Conservation (phyloP, 768 basidiomycete species). For the Nidularia pulvinata region DNA sequence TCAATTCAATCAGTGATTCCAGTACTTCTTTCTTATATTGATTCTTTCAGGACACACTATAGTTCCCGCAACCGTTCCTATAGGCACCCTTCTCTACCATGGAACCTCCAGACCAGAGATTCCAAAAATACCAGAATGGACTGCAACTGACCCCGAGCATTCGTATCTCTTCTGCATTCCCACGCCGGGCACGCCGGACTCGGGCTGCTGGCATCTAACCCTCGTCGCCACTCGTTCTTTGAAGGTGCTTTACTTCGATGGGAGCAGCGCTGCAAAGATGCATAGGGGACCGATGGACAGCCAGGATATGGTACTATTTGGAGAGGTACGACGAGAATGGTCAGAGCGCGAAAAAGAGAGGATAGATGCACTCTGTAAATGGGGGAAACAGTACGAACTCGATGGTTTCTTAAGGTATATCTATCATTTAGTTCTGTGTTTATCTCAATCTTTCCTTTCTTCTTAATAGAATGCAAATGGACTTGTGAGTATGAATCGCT, state of each 20-base stretch:
- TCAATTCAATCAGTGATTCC: background rate
- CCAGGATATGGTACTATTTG: conserved; percentile 34
- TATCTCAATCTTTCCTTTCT: no score
- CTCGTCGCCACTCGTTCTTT: conserved; percentile 20
- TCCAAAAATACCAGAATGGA: conserved; percentile 12
- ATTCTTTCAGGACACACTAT: conserved; percentile 10
- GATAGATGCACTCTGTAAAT: conserved; percentile 24
- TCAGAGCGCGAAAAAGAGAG: conserved; percentile 16
- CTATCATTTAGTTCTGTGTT: no score
- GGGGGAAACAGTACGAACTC: conserved; percentile 24
- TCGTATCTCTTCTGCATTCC: conserved; percentile 2
- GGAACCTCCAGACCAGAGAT: conserved; percentile 4
- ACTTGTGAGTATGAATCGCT: conserved; percentile 18
- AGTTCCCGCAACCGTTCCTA: conserved; percentile 12
- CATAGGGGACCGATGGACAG: conserved; percentile 26
- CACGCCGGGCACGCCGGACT: background rate
- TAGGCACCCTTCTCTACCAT: conserved; percentile 20
- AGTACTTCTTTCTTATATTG: background rate
- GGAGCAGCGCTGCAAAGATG: conserved; percentile 29
- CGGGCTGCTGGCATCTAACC: conserved; percentile 18
- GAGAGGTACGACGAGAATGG: conserved; percentile 9
- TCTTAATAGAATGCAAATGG: conserved; percentile 16
- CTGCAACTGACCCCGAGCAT: conserved; percentile 17
- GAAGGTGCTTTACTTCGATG: conserved; percentile 36
- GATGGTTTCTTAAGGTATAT: conserved; percentile 34